Percentiles rank a stretch among this genome's conserved stretches.
phyloP scores from a whole-genome alignment of 805 yeast species.

The Wickerhamiella cacticola region DNA sequence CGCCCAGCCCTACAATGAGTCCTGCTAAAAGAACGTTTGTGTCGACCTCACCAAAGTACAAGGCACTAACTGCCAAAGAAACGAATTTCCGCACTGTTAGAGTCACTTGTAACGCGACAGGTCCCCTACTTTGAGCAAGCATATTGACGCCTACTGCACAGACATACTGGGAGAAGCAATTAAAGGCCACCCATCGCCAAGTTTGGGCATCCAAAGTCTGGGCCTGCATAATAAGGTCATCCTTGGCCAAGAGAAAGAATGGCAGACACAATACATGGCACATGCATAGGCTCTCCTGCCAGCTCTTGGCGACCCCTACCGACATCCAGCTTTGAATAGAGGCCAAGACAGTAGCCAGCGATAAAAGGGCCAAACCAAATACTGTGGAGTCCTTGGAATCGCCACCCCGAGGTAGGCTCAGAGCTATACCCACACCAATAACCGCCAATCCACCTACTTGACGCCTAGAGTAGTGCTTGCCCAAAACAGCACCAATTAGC shows the following conservation, averaged over 20 bases:
- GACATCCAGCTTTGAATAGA: conserved; percentile 49
- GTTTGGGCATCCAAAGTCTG: not conserved
- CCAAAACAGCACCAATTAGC: conserved; percentile 40
- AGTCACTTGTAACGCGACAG: conserved; percentile 51
- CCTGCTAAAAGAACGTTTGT: conserved; percentile 38
- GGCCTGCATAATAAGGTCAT: conserved; percentile 29
- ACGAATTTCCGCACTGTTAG: conserved; percentile 49
- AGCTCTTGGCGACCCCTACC: conserved; percentile 39
- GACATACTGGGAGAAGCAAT: conserved; percentile 43
- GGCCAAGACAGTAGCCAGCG: conserved; percentile 39
- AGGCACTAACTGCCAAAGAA: conserved; percentile 46
- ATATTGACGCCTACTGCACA: conserved; percentile 61
- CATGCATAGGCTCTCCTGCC: conserved; percentile 57
- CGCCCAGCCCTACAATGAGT: conserved; percentile 42
- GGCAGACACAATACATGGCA: conserved; percentile 47
- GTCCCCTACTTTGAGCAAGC: conserved; percentile 42
- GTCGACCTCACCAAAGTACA: conserved; percentile 39
- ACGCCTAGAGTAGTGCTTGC: conserved; percentile 34
- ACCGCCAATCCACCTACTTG: conserved; percentile 43
- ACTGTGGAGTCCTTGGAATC: not conserved
- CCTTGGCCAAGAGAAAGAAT: conserved; percentile 34
- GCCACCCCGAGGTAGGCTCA: conserved; percentile 29
- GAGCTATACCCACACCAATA: conserved; percentile 44
- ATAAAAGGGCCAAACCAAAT: conserved; percentile 34
- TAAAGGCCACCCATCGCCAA: conserved; percentile 30